Evolutionary conservation across 164 flowering plant genomes (phyloP).

Genomic region (Magnolia kwangsiensis): DNA sequence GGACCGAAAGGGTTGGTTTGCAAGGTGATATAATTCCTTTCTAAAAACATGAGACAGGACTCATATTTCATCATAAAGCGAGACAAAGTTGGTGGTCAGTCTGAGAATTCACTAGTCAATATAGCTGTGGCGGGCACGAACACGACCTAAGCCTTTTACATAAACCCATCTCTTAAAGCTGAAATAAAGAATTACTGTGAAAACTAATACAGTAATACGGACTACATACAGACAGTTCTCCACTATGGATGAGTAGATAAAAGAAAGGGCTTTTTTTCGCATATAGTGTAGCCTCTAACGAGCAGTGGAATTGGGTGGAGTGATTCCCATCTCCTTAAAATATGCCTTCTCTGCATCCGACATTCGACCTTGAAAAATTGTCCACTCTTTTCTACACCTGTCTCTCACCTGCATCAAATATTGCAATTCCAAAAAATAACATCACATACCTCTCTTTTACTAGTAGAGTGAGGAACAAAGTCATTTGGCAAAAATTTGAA

Average conservation of each 20-base stretch:
- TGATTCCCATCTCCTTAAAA: conserved; percentile 37
- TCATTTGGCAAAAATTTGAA: neutral
- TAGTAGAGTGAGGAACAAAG: neutral
- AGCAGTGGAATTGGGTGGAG: conserved; percentile 42
- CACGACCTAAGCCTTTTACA: neutral
- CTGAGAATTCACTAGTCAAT: too few relatives aligned
- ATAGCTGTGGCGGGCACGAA: too few relatives aligned
- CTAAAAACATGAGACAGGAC: too few relatives aligned
- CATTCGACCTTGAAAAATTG: conserved; percentile 65
- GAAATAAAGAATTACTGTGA: neutral
- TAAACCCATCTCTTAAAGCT: neutral
- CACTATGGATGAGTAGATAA: neutral
- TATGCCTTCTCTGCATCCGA: conserved; percentile 58
- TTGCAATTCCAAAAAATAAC: neutral
- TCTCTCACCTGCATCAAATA: conserved; percentile 60
- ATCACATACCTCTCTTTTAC: neutral
- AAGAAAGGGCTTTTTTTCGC: neutral
- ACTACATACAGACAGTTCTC: neutral
- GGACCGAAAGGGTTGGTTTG: too few relatives aligned
- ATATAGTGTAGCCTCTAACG: neutral
- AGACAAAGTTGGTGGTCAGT: too few relatives aligned
- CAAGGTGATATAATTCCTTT: too few relatives aligned
- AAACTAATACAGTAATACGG: neutral
- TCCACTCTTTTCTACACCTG: conserved; percentile 84
- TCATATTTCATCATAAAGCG: too few relatives aligned